Evolutionary conservation across 306 rosid genomes (phyloP).

Genomic region (Vicia faba): DNA sequence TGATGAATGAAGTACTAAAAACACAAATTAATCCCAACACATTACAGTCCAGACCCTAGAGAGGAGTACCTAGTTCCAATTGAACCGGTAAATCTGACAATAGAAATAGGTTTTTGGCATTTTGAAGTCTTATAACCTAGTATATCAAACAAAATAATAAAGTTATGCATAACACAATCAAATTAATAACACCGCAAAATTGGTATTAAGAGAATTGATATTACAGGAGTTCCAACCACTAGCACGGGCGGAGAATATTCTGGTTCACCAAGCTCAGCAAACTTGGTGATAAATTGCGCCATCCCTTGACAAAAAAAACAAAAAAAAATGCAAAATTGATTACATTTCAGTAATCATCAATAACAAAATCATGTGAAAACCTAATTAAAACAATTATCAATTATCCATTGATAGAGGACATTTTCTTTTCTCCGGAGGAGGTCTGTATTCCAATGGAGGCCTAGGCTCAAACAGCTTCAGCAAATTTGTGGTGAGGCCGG

Average conservation of each 20-base stretch:
- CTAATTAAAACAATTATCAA: neutral
- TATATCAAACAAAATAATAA: neutral
- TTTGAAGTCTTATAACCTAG: too few species aligned
- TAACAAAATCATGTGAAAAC: neutral
- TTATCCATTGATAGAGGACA: constrained; percentile 85
- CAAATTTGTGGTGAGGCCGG: constrained; percentile 86
- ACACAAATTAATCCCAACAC: too few species aligned
- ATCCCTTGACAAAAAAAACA: constrained; percentile 66
- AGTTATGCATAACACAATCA: neutral
- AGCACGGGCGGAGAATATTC: constrained; percentile 78
- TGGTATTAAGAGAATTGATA: constrained; percentile 24
- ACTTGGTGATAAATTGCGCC: constrained; percentile 81
- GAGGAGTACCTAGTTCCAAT: too few species aligned
- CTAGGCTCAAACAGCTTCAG: constrained; percentile 98
- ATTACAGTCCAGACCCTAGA: too few species aligned
- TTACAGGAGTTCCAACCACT: constrained; percentile 82
- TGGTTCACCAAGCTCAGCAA: constrained; percentile 81
- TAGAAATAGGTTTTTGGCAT: too few species aligned
- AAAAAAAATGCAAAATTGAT: neutral
- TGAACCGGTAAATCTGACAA: too few species aligned
- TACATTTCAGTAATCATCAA: neutral
- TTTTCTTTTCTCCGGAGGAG: constrained; percentile 95
- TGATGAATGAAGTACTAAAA: too few species aligned
- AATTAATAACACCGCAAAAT: neutral
- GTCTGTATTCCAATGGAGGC: constrained; percentile 87